Conservation (phyloP, 1,284 basidiomycete genomes). For the Ganoderma boninense region DNA sequence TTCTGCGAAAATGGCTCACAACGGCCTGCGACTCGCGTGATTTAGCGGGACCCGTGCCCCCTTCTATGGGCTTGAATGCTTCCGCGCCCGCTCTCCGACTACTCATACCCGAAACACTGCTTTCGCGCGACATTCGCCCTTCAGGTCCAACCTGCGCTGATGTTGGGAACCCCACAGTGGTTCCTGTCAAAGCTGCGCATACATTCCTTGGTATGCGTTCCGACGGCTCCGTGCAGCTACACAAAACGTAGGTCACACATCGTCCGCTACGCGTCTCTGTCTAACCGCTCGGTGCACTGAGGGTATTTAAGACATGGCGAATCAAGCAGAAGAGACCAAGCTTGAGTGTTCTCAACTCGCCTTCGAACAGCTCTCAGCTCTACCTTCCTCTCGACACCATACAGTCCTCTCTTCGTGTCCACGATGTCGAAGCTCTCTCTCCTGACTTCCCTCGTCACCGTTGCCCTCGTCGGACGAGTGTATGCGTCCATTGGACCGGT, state of each 20-base stretch:
- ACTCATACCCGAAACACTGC: too few species aligned
- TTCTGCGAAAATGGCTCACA: neutral
- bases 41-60: too few species aligned
- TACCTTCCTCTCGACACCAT: neutral
- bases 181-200: neutral
- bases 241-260: neutral
- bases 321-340: neutral
- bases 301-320: constrained; percentile 11
- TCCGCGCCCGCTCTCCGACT: too few species aligned
- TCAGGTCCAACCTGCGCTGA: neutral
- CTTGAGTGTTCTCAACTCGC: neutral
- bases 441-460: constrained; percentile 10
- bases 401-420: neutral
- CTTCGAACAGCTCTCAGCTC: neutral
- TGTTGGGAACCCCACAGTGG: neutral
- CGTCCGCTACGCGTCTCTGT: neutral
- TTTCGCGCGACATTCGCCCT: too few species aligned
- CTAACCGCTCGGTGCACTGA: neutral
- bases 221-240: neutral
- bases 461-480: constrained; percentile 12
- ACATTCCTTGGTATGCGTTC: neutral
- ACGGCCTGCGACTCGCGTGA: neutral
- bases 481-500: constrained; percentile 29
- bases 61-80: neutral
- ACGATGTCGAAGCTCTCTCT: neutral